Conservation (phyloP, 441 rosid genomes). For the Theobroma grandiflorum region DNA sequence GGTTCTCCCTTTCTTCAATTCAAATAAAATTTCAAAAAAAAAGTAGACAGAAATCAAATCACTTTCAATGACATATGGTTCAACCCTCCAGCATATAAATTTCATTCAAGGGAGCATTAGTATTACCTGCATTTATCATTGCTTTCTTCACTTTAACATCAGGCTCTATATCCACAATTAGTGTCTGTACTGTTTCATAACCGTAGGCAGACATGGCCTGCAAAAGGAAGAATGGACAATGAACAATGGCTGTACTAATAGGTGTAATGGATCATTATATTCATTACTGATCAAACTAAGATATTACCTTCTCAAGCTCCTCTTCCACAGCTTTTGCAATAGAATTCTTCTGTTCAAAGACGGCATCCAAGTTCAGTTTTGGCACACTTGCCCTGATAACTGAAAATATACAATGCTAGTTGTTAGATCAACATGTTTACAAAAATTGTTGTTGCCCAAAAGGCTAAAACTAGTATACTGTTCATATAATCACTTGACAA, state of each 20-base stretch:
- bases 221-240: background rate
- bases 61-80: background rate
- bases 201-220: slow-evolving; percentile 74
- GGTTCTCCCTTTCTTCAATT: no score
- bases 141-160: slow-evolving; percentile 72
- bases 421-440: background rate
- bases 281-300: background rate
- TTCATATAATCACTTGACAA: background rate
- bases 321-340: slow-evolving; percentile 51
- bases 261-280: background rate
- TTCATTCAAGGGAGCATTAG: background rate
- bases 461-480: background rate
- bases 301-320: slow-evolving; percentile 66
- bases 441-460: background rate
- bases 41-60: background rate
- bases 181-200: slow-evolving; percentile 68
- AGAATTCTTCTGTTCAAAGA: slow-evolving; percentile 57
- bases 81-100: background rate
- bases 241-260: background rate
- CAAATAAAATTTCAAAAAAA: no score
- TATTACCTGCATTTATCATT: slow-evolving; percentile 73
- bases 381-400: slow-evolving; percentile 1
- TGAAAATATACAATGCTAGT: slow-evolving; percentile 4
- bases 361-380: slow-evolving; percentile 39
- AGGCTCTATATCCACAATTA: slow-evolving; percentile 70